Evolutionary conservation across 306 rosid genomes (phyloP).

Genomic region (Notholithocarpus densiflorus): DNA sequence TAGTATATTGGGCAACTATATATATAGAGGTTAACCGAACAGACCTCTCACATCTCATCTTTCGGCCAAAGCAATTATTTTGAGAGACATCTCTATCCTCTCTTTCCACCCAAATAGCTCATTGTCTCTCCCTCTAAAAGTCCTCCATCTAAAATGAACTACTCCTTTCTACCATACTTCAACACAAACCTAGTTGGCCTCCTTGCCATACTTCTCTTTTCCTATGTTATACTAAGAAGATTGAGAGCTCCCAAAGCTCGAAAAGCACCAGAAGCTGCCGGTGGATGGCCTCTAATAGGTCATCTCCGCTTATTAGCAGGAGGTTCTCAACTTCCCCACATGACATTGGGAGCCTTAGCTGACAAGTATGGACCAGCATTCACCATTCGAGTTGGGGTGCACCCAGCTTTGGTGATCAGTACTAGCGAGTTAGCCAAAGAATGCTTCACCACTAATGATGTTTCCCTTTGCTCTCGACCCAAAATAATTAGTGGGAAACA

Average conservation of each 20-base stretch:
- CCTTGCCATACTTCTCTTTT: neutral
- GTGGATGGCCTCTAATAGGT: constrained; percentile 40
- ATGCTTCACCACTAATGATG: constrained; percentile 17
- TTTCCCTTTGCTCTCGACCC: constrained; percentile 26
- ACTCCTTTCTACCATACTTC: too few relatives aligned
- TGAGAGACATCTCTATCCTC: too few relatives aligned
- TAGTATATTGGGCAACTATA: too few relatives aligned
- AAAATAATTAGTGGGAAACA: constrained; percentile 21
- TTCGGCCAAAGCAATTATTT: too few relatives aligned
- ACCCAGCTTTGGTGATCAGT: constrained; percentile 14
- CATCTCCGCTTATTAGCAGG: constrained; percentile 27
- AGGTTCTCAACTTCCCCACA: constrained; percentile 11
- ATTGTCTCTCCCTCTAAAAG: too few relatives aligned
- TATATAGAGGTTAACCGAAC: too few relatives aligned
- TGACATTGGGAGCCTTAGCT: constrained; percentile 9
- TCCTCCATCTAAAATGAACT: too few relatives aligned
- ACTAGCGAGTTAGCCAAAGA: constrained; percentile 26
- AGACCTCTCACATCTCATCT: too few relatives aligned
- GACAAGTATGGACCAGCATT: constrained; percentile 26
- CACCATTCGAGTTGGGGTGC: constrained; percentile 21
- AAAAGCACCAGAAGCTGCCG: constrained; percentile 24
- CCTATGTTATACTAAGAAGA: neutral
- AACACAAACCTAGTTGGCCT: neutral
- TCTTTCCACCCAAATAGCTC: too few relatives aligned
- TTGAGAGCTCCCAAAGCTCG: neutral